Percentiles rank a stretch among this genome's conserved stretches.
These are phyloP conservation scores for Monosporascus sp. DNA, from an alignment of 2,329 filamentous ascomycete species.

Conservation along the genomic window DNA sequence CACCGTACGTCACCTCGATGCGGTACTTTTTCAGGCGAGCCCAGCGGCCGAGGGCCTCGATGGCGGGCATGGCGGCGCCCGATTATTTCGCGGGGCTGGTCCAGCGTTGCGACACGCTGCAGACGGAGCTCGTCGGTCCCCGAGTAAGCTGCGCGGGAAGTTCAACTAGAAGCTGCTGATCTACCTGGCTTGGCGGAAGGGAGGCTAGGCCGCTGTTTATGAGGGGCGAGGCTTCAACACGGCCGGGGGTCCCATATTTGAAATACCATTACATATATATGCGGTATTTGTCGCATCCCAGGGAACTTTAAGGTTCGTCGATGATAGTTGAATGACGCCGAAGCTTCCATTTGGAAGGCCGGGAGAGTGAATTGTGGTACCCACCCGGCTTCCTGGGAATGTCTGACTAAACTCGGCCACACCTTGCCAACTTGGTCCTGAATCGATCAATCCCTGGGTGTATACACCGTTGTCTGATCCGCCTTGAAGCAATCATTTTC, in stretches of 20 bases:
- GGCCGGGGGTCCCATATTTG: neutral
- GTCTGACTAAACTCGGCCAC: neutral
- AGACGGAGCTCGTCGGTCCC: neutral
- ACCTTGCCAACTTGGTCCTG: neutral
- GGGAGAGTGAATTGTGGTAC: neutral
- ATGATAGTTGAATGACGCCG: neutral
- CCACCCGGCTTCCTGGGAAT: neutral
- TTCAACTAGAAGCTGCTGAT: neutral
- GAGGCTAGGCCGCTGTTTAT: neutral
- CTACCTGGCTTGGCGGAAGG: too few relatives aligned
- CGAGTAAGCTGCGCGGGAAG: neutral
- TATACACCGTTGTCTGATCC: neutral
- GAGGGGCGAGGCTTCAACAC: neutral
- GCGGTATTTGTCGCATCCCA: too few relatives aligned
- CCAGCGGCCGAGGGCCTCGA: conserved; percentile 52
- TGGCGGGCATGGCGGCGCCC: neutral
- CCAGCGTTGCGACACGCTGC: neutral
- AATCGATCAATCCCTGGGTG: neutral
- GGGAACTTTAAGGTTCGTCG: neutral
- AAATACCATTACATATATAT: neutral
- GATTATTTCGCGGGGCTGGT: too few relatives aligned
- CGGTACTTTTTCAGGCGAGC: conserved; percentile 73
- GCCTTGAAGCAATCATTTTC: neutral
- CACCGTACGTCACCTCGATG: conserved; percentile 73
- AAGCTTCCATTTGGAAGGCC: neutral